phyloP scores from a whole-genome alignment of 2,329 filamentous ascomycete genomes.

The Cladosporium sp. region DNA sequence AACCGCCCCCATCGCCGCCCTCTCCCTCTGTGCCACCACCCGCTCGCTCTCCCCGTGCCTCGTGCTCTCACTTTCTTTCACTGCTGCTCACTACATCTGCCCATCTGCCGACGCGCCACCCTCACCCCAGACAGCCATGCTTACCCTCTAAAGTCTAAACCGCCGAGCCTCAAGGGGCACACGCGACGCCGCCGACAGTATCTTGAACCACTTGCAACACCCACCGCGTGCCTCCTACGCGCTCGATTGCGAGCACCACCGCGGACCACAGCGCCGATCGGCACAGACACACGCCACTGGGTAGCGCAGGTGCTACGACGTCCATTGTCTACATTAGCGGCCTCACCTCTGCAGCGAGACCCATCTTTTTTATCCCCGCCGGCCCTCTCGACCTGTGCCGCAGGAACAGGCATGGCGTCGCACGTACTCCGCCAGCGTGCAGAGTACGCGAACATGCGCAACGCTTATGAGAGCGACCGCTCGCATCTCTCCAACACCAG shows the following conservation, averaged over 20 bases:
- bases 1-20: too few species aligned
- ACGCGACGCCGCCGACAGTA: neutral
- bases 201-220: constrained; percentile 6
- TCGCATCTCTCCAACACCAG: constrained; percentile 20
- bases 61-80: too few species aligned
- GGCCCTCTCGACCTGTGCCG: neutral
- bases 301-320: constrained; percentile 9
- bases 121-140: constrained; percentile 2
- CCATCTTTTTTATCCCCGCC: constrained; percentile 9
- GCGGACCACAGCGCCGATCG: neutral
- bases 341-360: constrained; percentile 9
- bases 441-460: constrained; percentile 25
- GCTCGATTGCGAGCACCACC: neutral
- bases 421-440: constrained; percentile 24
- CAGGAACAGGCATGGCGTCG: constrained; percentile 6
- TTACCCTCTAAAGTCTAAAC: constrained; percentile 5
- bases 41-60: too few species aligned
- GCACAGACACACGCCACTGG: constrained; percentile 7
- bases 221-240: constrained; percentile 2
- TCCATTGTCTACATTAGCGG: constrained; percentile 8
- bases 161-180: neutral
- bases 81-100: neutral
- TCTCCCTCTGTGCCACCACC: too few species aligned
- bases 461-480: constrained; percentile 22
- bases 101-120: neutral